Conservation (phyloP, 768 basidiomycete species). For the Fomitopsis pulvina region DNA sequence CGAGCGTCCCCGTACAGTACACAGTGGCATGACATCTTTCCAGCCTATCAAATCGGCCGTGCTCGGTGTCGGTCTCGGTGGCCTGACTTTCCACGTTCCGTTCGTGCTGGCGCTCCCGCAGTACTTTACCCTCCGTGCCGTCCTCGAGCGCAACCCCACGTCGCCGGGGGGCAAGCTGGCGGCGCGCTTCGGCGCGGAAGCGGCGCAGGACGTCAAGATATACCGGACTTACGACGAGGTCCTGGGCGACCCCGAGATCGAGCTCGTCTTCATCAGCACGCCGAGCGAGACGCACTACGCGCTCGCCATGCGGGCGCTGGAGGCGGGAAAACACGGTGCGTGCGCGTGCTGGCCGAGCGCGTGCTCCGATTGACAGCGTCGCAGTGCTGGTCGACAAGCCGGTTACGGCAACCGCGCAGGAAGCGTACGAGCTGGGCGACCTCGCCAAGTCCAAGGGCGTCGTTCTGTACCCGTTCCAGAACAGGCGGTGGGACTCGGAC, state of each 20-base stretch:
- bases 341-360: background rate
- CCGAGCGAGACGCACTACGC: slow-evolving; percentile 70
- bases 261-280: slow-evolving; percentile 62
- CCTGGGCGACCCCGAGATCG: slow-evolving; percentile 54
- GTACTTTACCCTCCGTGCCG: slow-evolving; percentile 64
- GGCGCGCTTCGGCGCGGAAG: slow-evolving; percentile 52
- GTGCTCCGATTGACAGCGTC: background rate
- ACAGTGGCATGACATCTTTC: slow-evolving; percentile 10
- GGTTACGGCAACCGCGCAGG: slow-evolving; percentile 49
- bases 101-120: slow-evolving; percentile 69
- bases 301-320: slow-evolving; percentile 56
- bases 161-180: slow-evolving; percentile 56
- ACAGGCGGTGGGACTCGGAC: slow-evolving; percentile 75
- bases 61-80: slow-evolving; percentile 70
- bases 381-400: slow-evolving; percentile 80
- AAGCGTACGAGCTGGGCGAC: slow-evolving; percentile 54
- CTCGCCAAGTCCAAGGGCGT: slow-evolving; percentile 55
- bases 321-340: slow-evolving; percentile 70
- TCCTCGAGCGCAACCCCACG: slow-evolving; percentile 65
- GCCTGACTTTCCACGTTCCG: slow-evolving; percentile 75
- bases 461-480: slow-evolving; percentile 68
- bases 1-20: slow-evolving; percentile 1
- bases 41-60: slow-evolving; percentile 64
- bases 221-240: slow-evolving; percentile 56
- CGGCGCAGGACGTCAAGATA: slow-evolving; percentile 38